A percentile compares a stretch with the other conserved stretches of the same genome.
These are phyloP conservation scores for Cenchrus purpureus DNA, from an alignment of 176 grass and related monocot genomes.

Conservation along the genomic window DNA sequence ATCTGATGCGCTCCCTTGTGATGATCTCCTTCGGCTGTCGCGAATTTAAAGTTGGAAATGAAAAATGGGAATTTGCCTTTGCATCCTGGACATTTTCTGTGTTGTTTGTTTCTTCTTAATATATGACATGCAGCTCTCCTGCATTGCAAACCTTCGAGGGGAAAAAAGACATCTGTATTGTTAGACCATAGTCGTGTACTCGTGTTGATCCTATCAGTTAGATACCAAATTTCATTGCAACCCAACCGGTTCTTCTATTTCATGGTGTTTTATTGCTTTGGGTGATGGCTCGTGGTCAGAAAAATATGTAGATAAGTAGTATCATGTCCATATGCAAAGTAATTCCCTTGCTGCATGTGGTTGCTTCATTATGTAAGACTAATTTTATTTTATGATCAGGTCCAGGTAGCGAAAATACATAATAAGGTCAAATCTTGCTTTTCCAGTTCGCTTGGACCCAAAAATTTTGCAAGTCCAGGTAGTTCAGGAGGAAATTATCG, in stretches of 20 bases:
- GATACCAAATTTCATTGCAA: neutral
- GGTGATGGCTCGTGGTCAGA: neutral
- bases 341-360: neutral
- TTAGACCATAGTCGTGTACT: neutral
- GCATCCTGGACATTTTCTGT: neutral
- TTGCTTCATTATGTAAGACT: neutral
- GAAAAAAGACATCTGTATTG: neutral
- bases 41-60: neutral
- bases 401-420: neutral
- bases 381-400: constrained; percentile 9
- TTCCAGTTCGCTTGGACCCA: neutral
- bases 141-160: neutral
- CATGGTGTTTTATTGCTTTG: neutral
- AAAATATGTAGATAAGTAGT: neutral
- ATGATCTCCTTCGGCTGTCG: neutral
- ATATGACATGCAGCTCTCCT: neutral
- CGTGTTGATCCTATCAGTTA: constrained; percentile 16
- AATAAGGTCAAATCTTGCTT: neutral
- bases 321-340: neutral
- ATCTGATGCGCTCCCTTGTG: constrained; percentile 5
- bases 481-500: neutral
- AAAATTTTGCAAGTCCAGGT: neutral
- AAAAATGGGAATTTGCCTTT: constrained; percentile 1
- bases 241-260: neutral
- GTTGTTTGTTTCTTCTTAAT: neutral